Percentiles rank a stretch among this genome's conserved stretches.
Conservation (phyloP, 2,329 filamentous ascomycete species). For the Arthrobotrys conoides region DNA sequence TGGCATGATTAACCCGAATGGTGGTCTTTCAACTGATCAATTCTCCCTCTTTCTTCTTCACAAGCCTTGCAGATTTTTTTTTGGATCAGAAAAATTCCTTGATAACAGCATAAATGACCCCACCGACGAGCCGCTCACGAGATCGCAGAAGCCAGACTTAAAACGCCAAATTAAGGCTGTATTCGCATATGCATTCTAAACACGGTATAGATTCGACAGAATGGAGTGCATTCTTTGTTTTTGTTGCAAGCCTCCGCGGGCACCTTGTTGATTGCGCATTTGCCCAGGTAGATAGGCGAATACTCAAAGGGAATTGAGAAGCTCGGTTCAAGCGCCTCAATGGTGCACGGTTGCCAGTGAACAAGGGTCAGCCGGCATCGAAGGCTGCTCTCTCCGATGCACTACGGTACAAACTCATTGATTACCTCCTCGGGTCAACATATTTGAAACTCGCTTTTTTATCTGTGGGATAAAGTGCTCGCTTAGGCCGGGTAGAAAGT, state of each 20-base stretch:
- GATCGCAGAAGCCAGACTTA: constrained; percentile 31
- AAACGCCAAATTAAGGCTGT: constrained; percentile 58
- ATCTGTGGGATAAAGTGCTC: constrained; percentile 56
- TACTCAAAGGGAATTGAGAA: constrained; percentile 19
- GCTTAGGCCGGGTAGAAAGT: constrained; percentile 54
- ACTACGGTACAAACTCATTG: constrained; percentile 41
- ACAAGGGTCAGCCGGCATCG: constrained; percentile 53
- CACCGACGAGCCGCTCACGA: constrained; percentile 28
- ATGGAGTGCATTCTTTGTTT: constrained; percentile 17
- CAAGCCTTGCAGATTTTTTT: constrained; percentile 21
- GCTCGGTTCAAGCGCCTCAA: constrained; percentile 44
- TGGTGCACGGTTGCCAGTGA: constrained; percentile 41
- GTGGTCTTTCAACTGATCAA: constrained; percentile 39
- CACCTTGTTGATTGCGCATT: constrained; percentile 47
- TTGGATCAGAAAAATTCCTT: constrained; percentile 23
- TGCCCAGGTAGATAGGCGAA: constrained; percentile 46
- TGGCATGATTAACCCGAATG: constrained; percentile 21
- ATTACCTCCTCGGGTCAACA: constrained; percentile 24
- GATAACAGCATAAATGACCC: constrained; percentile 46
- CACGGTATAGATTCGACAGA: constrained; percentile 35
- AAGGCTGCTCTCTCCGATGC: constrained; percentile 60
- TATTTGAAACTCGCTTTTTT: constrained; percentile 60
- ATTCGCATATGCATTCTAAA: constrained; percentile 57
- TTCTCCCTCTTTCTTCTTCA: constrained; percentile 14
- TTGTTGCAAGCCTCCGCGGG: constrained; percentile 33